Percentiles rank a stretch among this genome's conserved stretches.
phyloP scores from a whole-genome alignment of 2,329 filamentous ascomycete genomes.

The Diaporthe vaccinii region DNA sequence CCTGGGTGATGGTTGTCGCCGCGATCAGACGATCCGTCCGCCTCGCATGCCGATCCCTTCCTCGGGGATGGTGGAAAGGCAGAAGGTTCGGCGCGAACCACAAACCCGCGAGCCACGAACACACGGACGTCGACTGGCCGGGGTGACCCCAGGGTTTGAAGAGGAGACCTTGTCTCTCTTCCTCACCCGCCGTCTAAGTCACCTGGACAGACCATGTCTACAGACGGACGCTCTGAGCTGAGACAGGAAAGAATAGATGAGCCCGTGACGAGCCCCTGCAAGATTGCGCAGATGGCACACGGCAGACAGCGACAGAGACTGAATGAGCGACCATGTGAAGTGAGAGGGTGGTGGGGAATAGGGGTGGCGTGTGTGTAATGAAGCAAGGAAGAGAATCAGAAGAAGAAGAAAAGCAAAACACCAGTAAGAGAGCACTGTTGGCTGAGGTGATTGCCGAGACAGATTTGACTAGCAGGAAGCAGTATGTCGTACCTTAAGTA shows the following conservation, averaged over 20 bases:
- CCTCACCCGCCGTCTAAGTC: neutral
- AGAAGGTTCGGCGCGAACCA: conserved; percentile 25
- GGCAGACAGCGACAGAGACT: neutral
- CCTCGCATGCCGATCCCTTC: conserved; percentile 34
- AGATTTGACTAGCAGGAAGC: conserved; percentile 10
- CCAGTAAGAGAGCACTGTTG: conserved; percentile 14
- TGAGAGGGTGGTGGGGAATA: conserved; percentile 1
- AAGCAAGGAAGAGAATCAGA: conserved; percentile 2
- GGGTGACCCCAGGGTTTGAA: conserved; percentile 1
- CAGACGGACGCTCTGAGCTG: neutral
- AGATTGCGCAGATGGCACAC: conserved; percentile 11
- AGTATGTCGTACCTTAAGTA: conserved; percentile 22
- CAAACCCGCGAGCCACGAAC: conserved; percentile 4
- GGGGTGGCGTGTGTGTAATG: conserved; percentile 17
- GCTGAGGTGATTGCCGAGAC: conserved; percentile 29
- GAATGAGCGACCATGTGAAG: neutral
- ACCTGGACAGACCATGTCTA: neutral
- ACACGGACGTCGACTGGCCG: neutral
- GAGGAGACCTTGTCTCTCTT: conserved; percentile 2
- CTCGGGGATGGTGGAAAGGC: neutral
- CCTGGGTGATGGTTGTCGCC: conserved; percentile 24
- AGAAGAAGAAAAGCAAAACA: neutral
- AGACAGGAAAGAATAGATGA: neutral
- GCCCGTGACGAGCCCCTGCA: conserved; percentile 16
- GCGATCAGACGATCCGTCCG: conserved; percentile 35